These are phyloP conservation scores for Chytriomyces sp. DNA, from an alignment of 192 early-diverging fungal species.

Conservation along the genomic window DNA sequence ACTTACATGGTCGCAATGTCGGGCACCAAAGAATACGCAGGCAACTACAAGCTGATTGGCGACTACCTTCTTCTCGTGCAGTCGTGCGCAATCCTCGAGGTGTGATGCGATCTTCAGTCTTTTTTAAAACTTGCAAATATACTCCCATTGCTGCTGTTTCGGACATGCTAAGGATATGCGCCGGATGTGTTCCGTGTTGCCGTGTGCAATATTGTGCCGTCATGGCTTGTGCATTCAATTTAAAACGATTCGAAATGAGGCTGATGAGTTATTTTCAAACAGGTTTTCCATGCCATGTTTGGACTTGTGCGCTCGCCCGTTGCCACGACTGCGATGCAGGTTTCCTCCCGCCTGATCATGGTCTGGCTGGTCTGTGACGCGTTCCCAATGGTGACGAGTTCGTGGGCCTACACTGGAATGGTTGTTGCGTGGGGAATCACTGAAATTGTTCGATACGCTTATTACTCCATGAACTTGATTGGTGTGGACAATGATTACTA, in stretches of 20 bases:
- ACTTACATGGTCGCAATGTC: conserved; percentile 64
- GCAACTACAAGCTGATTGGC: conserved; percentile 70
- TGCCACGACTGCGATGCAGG: conserved; percentile 82
- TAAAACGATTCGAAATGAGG: not conserved
- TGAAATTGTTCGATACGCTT: conserved; percentile 88
- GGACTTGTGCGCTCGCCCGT: conserved; percentile 85
- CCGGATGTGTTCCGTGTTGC: too few species aligned
- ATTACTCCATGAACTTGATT: conserved; percentile 79
- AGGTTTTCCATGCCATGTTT: conserved; percentile 39
- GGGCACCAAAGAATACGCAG: conserved; percentile 57
- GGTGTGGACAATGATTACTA: conserved; percentile 56
- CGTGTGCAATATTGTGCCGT: too few species aligned
- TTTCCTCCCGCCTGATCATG: conserved; percentile 82
- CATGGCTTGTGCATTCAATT: too few species aligned
- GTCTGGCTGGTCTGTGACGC: conserved; percentile 79
- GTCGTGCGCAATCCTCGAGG: conserved; percentile 82
- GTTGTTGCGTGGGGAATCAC: conserved; percentile 89
- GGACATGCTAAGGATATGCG: too few species aligned
- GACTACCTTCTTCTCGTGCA: conserved; percentile 74
- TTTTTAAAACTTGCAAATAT: not conserved
- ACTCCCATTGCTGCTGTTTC: not conserved
- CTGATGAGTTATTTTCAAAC: not conserved
- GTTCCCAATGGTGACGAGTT: conserved; percentile 65
- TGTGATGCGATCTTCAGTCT: conserved; percentile 40
- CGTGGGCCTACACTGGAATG: conserved; percentile 80